phyloP scores from a whole-genome alignment of 345 rosid genomes.

The Eucalyptus coolabah region DNA sequence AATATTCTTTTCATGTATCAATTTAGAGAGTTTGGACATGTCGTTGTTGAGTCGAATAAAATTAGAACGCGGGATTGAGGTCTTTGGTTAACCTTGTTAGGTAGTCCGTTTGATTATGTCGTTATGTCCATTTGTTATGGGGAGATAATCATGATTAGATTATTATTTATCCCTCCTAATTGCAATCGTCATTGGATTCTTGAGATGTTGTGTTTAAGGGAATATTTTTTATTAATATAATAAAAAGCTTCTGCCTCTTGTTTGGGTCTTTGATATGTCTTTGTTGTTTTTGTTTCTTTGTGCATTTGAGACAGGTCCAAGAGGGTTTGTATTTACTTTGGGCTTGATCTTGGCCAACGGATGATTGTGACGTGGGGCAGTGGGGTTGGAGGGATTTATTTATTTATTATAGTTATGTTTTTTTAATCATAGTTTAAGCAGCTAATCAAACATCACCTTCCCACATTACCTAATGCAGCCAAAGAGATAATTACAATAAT shows the following conservation, averaged over 20 bases:
- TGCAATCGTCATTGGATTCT: conserved; percentile 18
- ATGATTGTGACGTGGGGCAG: not conserved
- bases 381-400: not conserved
- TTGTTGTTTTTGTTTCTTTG: not conserved
- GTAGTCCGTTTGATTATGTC: not conserved
- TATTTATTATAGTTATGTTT: not conserved
- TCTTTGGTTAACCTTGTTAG: not conserved
- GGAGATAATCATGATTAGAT: not conserved
- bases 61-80: not conserved
- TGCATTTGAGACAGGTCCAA: not conserved
- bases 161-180: not conserved
- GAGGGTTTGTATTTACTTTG: not conserved
- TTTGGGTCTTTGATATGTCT: not conserved
- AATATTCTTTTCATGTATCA: not conserved
- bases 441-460: not conserved
- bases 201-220: not conserved
- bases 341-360: not conserved
- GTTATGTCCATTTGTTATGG: not conserved
- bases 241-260: not conserved
- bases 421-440: not conserved
- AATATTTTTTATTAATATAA: not conserved
- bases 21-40: not conserved
- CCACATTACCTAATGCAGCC: not conserved
- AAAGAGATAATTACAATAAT: not conserved
- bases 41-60: not conserved